Conservation (phyloP, 2,329 filamentous ascomycete species). For the Sporothrix brasiliensis region DNA sequence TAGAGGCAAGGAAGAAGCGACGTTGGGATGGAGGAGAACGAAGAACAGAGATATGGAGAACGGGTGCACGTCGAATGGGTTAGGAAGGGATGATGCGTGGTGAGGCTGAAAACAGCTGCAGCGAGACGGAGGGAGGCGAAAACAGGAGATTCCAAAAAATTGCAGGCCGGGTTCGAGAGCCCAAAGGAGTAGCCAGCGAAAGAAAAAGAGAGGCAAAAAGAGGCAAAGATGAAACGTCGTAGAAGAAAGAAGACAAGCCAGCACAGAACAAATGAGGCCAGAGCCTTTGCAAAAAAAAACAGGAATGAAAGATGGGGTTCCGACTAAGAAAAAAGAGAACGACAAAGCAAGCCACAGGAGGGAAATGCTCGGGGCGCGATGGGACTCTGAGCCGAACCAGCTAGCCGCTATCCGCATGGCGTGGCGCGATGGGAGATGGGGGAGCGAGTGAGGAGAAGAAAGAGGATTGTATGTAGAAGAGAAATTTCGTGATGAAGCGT, state of each 20-base stretch:
- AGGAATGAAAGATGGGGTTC: conserved; percentile 19
- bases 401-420: conserved; percentile 22
- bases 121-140: background rate
- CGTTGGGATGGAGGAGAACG: background rate
- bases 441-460: background rate
- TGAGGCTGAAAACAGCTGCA: conserved; percentile 3
- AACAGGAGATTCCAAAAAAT: background rate
- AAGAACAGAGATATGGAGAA: background rate
- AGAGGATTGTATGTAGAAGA: conserved; percentile 21
- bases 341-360: conserved; percentile 8
- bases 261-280: background rate
- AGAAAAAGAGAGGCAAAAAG: background rate
- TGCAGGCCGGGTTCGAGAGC: conserved; percentile 3
- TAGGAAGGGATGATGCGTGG: conserved; percentile 5
- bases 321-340: conserved; percentile 18
- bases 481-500: conserved; percentile 25
- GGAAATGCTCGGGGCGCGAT: background rate
- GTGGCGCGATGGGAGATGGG: conserved; percentile 1
- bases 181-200: conserved; percentile 5
- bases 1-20: background rate
- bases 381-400: conserved; percentile 22
- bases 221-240: too few relatives aligned
- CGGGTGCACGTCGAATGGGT: too few relatives aligned
- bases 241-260: background rate
- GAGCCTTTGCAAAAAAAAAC: conserved; percentile 17